These are phyloP conservation scores for Ammopiptanthus mongolicus DNA, from an alignment of 306 rosid species.

Conservation along the genomic window DNA sequence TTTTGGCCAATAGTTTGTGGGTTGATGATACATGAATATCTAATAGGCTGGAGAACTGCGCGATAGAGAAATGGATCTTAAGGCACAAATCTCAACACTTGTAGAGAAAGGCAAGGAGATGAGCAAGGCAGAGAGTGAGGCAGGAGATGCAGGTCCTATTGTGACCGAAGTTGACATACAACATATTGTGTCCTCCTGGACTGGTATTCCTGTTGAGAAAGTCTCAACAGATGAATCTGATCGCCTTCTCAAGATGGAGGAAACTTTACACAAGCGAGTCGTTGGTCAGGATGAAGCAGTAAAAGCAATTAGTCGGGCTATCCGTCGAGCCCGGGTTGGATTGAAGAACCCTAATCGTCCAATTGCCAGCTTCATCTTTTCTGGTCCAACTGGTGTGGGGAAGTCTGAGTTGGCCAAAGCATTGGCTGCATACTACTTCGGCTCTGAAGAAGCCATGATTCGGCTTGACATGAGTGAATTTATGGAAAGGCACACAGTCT, in stretches of 20 bases:
- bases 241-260: slow-evolving; percentile 99
- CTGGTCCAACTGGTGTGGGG: slow-evolving; percentile 98
- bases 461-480: slow-evolving; percentile 99
- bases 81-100: slow-evolving; percentile 80
- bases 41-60: slow-evolving; percentile 93
- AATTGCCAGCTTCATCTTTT: slow-evolving; percentile 95
- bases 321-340: slow-evolving; percentile 95
- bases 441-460: slow-evolving; percentile 97
- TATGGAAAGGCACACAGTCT: slow-evolving; percentile 96
- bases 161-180: slow-evolving; percentile 95
- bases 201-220: slow-evolving; percentile 96
- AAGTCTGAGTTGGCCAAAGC: slow-evolving; percentile 98
- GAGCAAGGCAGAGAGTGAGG: slow-evolving; percentile 96
- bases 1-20: not conserved
- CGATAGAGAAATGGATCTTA: slow-evolving; percentile 93
- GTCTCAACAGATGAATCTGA: slow-evolving; percentile 95
- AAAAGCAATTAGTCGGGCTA: slow-evolving; percentile 88
- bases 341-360: slow-evolving; percentile 96
- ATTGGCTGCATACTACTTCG: slow-evolving; percentile 93
- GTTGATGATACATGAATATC: slow-evolving; percentile 15
- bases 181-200: slow-evolving; percentile 93
- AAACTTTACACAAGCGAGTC: slow-evolving; percentile 75
- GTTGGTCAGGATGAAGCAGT: slow-evolving; percentile 99
- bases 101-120: slow-evolving; percentile 96
- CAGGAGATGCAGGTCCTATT: slow-evolving; percentile 78